phyloP scores from a whole-genome alignment of 2,329 filamentous ascomycete genomes.

The Botrytis fragariae region DNA sequence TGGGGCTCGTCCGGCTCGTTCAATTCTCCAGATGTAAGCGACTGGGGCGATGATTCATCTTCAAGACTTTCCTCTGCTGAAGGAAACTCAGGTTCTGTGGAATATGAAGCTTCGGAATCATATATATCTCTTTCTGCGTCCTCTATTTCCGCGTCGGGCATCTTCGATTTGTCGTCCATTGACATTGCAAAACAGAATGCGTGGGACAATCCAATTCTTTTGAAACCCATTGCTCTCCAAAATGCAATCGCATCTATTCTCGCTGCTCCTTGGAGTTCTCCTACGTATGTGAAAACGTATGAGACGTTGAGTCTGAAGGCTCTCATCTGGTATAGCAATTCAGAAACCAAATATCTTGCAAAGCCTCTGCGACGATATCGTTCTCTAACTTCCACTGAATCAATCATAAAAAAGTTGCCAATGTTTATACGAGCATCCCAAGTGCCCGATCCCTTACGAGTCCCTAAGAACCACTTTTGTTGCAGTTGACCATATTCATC shows the following conservation, averaged over 20 bases:
- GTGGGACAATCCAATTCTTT: neutral
- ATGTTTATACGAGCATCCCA: constrained; percentile 1
- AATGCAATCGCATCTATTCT: neutral
- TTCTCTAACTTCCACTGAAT: neutral
- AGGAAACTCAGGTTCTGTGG: neutral
- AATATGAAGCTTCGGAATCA: neutral
- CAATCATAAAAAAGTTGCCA: neutral
- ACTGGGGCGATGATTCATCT: no score
- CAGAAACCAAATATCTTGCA: neutral
- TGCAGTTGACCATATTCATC: neutral
- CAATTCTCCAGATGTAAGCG: neutral
- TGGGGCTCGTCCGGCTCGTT: neutral
- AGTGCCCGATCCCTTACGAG: neutral
- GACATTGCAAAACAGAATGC: neutral
- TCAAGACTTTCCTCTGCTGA: neutral
- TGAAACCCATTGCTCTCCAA: neutral
- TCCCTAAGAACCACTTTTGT: neutral
- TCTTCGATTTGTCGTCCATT: neutral
- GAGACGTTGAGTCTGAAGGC: neutral
- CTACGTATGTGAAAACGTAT: neutral
- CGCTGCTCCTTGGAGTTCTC: neutral
- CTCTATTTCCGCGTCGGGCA: neutral
- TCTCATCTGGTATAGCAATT: neutral
- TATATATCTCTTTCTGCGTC: neutral
- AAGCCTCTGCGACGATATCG: neutral